A percentile compares a stretch with the other conserved stretches of the same genome.
These are phyloP conservation scores for Candida alai DNA, from an alignment of 805 yeast species.

Conservation along the genomic window DNA sequence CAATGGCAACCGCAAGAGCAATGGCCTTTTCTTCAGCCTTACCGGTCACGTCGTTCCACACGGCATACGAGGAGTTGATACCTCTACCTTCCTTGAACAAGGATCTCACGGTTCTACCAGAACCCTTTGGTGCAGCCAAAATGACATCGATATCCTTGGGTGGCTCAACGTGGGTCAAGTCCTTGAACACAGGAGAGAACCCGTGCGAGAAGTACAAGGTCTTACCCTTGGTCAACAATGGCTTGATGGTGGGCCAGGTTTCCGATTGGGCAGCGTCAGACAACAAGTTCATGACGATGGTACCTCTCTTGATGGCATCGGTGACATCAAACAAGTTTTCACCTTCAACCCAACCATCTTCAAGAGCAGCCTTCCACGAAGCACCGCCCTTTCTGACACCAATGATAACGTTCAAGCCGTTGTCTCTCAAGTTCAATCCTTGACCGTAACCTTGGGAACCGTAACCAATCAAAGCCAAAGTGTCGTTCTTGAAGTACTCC, in stretches of 20 bases:
- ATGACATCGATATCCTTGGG: slow-evolving; percentile 95
- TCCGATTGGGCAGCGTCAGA: slow-evolving; percentile 99
- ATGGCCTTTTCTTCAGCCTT: slow-evolving; percentile 98
- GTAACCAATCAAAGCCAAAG: slow-evolving; percentile 96
- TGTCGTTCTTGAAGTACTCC: slow-evolving; percentile 96
- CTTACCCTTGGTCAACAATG: slow-evolving; percentile 93
- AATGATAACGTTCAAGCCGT: slow-evolving; percentile 93
- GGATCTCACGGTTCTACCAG: slow-evolving; percentile 99
- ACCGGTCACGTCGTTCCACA: slow-evolving; percentile 99
- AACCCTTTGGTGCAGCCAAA: slow-evolving; percentile 99
- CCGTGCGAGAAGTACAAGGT: slow-evolving; percentile 99
- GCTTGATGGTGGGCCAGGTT: slow-evolving; percentile 87
- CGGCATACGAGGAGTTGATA: slow-evolving; percentile 99
- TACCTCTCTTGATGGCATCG: slow-evolving; percentile 91
- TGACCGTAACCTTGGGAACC: slow-evolving; percentile 99
- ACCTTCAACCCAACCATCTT: slow-evolving; percentile 99
- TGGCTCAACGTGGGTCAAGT: slow-evolving; percentile 92
- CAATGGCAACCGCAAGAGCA: slow-evolving; percentile 98
- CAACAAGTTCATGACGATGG: slow-evolving; percentile 93
- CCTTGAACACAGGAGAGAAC: slow-evolving; percentile 98
- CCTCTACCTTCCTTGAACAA: slow-evolving; percentile 99
- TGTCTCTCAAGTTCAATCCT: slow-evolving; percentile 98
- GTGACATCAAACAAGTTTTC: slow-evolving; percentile 92
- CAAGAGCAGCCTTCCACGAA: slow-evolving; percentile 99
- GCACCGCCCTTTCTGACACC: slow-evolving; percentile 99